phyloP scores from a whole-genome alignment of 306 rosid genomes.

The Sicyos baderoa region DNA sequence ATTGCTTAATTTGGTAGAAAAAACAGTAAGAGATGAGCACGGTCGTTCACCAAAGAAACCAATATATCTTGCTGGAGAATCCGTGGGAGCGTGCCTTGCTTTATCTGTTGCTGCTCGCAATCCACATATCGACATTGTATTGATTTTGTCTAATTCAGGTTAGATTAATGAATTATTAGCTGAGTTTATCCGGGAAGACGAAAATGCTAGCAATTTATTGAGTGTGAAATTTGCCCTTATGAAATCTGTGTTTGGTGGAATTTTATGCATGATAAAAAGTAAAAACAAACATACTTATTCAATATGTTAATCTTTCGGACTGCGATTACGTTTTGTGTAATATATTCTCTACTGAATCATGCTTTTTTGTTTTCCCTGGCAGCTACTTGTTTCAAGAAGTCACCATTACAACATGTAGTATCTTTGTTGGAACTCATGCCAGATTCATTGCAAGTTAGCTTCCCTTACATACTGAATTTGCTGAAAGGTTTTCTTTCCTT shows the following conservation, averaged over 20 bases:
- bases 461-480: slow-evolving; percentile 42
- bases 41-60: slow-evolving; percentile 54
- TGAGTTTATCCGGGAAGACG: not conserved
- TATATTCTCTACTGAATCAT: slow-evolving; percentile 4
- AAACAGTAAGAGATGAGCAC: slow-evolving; percentile 46
- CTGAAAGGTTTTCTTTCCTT: slow-evolving; percentile 49
- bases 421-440: slow-evolving; percentile 57
- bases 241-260: not conserved
- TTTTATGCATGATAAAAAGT: not conserved
- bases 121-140: slow-evolving; percentile 69
- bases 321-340: no score
- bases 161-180: not conserved
- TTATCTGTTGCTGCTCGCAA: slow-evolving; percentile 72
- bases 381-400: slow-evolving; percentile 72
- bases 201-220: no score
- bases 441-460: slow-evolving; percentile 36
- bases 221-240: not conserved
- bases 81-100: slow-evolving; percentile 82
- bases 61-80: slow-evolving; percentile 78
- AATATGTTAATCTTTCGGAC: not conserved
- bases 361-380: slow-evolving; percentile 19
- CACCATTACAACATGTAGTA: slow-evolving; percentile 43
- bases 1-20: slow-evolving; percentile 63
- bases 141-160: slow-evolving; percentile 85
- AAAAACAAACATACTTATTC: not conserved